Conservation (phyloP, 148 eudicot species). For the Rhododendron vialii region DNA sequence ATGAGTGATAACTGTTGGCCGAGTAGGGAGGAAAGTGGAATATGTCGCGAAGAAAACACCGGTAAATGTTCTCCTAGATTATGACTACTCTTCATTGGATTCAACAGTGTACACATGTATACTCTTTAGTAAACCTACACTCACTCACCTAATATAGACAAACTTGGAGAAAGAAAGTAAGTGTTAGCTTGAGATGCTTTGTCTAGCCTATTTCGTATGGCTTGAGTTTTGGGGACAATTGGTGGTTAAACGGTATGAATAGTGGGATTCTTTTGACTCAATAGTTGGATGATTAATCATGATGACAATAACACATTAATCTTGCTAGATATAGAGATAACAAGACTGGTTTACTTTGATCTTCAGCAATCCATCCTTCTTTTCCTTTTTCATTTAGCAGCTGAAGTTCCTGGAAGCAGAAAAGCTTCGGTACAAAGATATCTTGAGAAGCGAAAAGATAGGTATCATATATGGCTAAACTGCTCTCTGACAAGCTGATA, state of each 20-base stretch:
- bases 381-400: constrained; percentile 27
- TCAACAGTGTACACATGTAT: background rate
- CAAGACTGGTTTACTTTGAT: background rate
- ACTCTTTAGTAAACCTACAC: background rate
- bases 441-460: constrained; percentile 68
- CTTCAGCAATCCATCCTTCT: background rate
- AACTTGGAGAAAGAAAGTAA: background rate
- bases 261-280: background rate
- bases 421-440: constrained; percentile 61
- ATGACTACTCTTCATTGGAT: background rate
- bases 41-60: constrained; percentile 29
- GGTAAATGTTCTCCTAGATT: constrained; percentile 21
- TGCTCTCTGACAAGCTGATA: constrained; percentile 6
- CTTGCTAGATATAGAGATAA: background rate
- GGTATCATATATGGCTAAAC: constrained; percentile 35
- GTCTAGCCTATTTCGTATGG: background rate
- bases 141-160: background rate
- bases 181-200: background rate
- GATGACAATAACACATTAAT: background rate
- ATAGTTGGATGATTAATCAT: background rate
- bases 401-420: constrained; percentile 56
- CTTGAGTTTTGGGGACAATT: background rate
- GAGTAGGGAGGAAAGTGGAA: constrained; percentile 32
- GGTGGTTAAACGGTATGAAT: background rate
- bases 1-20: constrained; percentile 20